Conservation (phyloP, 2,329 filamentous ascomycete species). For the Ceratocystis diversiconidia region DNA sequence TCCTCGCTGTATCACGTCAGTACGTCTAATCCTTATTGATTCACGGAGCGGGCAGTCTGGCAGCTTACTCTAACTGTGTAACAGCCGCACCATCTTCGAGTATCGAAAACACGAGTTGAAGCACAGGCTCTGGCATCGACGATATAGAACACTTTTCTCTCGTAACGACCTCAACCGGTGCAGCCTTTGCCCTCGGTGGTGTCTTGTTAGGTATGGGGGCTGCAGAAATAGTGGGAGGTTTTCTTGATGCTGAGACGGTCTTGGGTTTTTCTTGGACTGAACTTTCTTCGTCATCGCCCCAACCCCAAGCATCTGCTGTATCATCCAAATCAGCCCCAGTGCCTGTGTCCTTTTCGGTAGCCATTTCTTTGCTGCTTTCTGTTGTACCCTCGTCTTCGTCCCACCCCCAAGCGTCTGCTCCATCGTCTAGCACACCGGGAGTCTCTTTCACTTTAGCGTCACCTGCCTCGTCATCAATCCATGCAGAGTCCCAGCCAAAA, state of each 20-base stretch:
- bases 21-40: not conserved
- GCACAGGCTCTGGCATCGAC: constrained; percentile 66
- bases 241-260: not conserved
- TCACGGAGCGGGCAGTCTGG: not conserved
- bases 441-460: constrained; percentile 20
- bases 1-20: constrained; percentile 26
- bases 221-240: constrained; percentile 19
- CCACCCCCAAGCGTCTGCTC: constrained; percentile 70
- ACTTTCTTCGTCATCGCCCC: constrained; percentile 53
- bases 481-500: constrained; percentile 64
- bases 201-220: constrained; percentile 17
- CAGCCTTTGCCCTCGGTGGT: constrained; percentile 20
- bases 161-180: constrained; percentile 55
- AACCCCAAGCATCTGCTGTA: constrained; percentile 62
- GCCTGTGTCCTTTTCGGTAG: constrained; percentile 4
- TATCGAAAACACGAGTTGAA: constrained; percentile 48
- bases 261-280: not conserved
- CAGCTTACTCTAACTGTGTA: constrained; percentile 34
- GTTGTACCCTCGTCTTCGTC: constrained; percentile 46
- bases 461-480: constrained; percentile 48
- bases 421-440: constrained; percentile 27
- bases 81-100: constrained; percentile 48
- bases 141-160: constrained; percentile 82
- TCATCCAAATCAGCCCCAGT: constrained; percentile 30
- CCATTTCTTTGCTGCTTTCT: constrained; percentile 20